Evolutionary conservation across 2,329 filamentous ascomycete species (phyloP), one percentile per base, ranked within the genome.

Genomic region (Ascosphaera apis): DNA sequence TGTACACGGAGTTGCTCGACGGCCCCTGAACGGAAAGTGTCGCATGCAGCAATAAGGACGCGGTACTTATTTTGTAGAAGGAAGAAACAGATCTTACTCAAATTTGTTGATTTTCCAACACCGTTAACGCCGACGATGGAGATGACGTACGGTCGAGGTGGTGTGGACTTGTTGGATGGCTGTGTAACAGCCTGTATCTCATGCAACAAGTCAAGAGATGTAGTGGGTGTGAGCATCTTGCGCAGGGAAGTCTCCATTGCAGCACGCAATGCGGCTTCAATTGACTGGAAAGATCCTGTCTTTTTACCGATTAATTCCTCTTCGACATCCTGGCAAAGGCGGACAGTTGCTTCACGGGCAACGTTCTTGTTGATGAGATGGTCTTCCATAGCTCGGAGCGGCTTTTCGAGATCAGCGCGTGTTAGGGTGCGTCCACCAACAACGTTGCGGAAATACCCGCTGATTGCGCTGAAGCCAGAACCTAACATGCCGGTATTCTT

Each of bases 121-220:
- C 88, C 88, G 54, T 98, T 98, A 52, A 98, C 88, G 42, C 88
- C 88, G 31, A 98, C 88, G 41, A 98, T 92, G 39, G 83, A 93
- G 52, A 98, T 91, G 48, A 95, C 86, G 52, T 95, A 98, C 31
- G 88, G 88, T 3, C 88, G 76, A 15, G 67, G 57, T 40, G 69
- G 61, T 41, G 73, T 63, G 19, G 72, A 73, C 2, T 72, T 68
- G 15, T 61, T 63, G 0, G 75, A 60, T 1, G 80, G 75, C 8
- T 69, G 63, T 4, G 72, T 76, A 41, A 91, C 71, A 32, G 75
- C 68, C 50, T 86, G 75, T 46, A 98, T 95, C 53, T 92, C 83
- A 47, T 84, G 82, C 33, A 98, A 73, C 34, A 98, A 72, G 55
- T 98, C 88, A 43, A 95, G 69, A 2, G 86, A 95, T 4, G 79